phyloP scores from a whole-genome alignment of 2,329 filamentous ascomycete genomes.

The Stemphylium vesicarium region DNA sequence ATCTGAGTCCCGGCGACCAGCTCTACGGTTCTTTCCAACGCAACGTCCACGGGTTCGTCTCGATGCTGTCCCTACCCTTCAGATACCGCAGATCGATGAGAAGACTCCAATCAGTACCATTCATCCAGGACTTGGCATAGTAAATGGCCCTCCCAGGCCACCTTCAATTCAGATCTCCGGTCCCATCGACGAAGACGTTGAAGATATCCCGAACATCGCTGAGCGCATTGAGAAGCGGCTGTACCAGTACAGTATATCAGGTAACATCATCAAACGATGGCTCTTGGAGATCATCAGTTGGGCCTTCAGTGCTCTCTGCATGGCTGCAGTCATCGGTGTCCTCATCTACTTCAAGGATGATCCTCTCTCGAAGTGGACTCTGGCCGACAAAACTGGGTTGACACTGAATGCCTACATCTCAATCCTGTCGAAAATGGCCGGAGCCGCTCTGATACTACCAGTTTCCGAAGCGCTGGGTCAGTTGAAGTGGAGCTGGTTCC shows the following conservation, averaged over 20 bases:
- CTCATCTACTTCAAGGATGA: conserved; percentile 20
- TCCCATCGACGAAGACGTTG: not conserved
- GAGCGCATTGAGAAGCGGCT: conserved; percentile 32
- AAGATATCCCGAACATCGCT: conserved; percentile 20
- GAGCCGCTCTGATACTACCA: conserved; percentile 37
- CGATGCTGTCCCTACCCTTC: conserved; percentile 4
- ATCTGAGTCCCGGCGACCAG: conserved; percentile 3
- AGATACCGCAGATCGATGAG: conserved; percentile 16
- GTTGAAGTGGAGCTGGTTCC: conserved; percentile 47
- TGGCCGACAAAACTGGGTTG: conserved; percentile 7
- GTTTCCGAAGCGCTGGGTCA: conserved; percentile 42
- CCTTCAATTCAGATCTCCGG: conserved; percentile 17
- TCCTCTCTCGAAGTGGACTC: conserved; percentile 10
- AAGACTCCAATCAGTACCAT: conserved; percentile 12
- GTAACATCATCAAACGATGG: conserved; percentile 32
- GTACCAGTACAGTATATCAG: conserved; percentile 22
- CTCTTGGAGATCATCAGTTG: conserved; percentile 35
- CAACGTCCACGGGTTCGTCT: conserved; percentile 21
- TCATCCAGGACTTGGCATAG: conserved; percentile 13
- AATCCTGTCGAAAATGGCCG: conserved; percentile 35
- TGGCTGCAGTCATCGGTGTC: conserved; percentile 26
- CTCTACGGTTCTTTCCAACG: conserved; percentile 25
- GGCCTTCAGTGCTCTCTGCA: conserved; percentile 33
- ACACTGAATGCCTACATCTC: conserved; percentile 41
- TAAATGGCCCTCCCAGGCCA: conserved; percentile 3